Base-by-base conservation (phyloP, 306 rosid species). In the Vigna reflexopilosa region DNA sequence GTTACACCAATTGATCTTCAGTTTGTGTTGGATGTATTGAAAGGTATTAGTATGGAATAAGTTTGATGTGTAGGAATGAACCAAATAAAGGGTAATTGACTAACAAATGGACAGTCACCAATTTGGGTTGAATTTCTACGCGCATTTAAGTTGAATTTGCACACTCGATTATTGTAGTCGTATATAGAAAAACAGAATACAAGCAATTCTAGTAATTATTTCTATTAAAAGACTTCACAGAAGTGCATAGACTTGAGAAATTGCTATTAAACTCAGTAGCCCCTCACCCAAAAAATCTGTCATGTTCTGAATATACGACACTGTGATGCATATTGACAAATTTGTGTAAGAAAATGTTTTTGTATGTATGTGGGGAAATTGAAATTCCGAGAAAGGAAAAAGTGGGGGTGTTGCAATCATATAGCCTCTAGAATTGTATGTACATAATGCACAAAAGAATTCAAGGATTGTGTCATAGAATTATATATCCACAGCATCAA, bases 401-500 rank as follows among this genome's bases (percentile, higher is more conserved):
- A 78, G 74, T 15, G 55, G 79, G 79, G 55, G 75, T 59, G 70
- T n/a, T 32, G 62, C 48, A 75, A 72, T 73, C 57, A 84, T 38
- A 56, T 66, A 77, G 75, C 80, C 81, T 86, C 75, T 16, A 42
- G 11, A 16, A 66, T 73, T 73, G 86, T 59, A 54, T 73, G 69
- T 57, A 67, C 76, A 75, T 65, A 59, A 82, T 73, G 52, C 87
- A 87, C 72, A 67, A 84, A 89, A 89, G 89, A 91, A 86, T 81
- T 55, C 73, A 82, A 56, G 13, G 20, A 75, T 70, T 51, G 75
- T 76, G 86, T 74, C 79, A 49, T 69, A 58, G 50, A 79, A 77
- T 85, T 85, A 90, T 70, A 84, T 28, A 89, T 89, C 83, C 81
- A 90, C 89, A 73, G 96, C 96, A 86, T 90, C 96, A 83, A 90